Conservation (phyloP, 2,329 filamentous ascomycete genomes). For the Arthrobotrys conoides region DNA sequence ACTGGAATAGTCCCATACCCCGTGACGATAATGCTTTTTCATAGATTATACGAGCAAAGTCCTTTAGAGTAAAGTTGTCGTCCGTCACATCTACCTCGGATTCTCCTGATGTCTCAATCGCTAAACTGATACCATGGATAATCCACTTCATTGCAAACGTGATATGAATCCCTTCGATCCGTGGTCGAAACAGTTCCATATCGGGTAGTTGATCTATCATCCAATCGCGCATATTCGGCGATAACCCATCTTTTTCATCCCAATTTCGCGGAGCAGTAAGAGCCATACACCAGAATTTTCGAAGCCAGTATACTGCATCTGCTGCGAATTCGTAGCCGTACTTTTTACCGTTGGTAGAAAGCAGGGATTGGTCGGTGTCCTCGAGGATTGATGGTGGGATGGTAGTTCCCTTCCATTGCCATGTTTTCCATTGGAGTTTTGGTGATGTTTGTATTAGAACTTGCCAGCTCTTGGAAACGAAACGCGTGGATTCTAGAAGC, state of each 20-base stretch:
- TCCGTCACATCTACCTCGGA: not conserved
- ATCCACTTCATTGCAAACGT: not conserved
- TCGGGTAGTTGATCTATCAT: constrained; percentile 5
- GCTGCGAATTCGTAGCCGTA: constrained; percentile 40
- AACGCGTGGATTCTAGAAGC: constrained; percentile 24
- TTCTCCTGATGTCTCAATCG: not conserved
- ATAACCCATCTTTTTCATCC: not conserved
- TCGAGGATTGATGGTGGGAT: constrained; percentile 20
- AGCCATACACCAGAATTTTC: constrained; percentile 30
- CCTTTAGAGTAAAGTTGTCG: constrained; percentile 11
- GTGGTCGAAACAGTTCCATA: constrained; percentile 33
- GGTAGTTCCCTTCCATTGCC: constrained; percentile 29
- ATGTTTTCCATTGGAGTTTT: constrained; percentile 45
- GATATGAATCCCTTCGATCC: not conserved
- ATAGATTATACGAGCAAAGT: constrained; percentile 18
- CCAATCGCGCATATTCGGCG: not conserved
- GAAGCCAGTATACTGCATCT: constrained; percentile 27
- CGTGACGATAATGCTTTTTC: constrained; percentile 11
- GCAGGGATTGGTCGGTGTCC: not conserved
- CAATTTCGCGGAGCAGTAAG: not conserved
- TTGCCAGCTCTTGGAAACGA: constrained; percentile 32
- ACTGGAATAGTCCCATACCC: constrained; percentile 3
- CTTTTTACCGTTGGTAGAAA: not conserved
- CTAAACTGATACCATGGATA: not conserved
- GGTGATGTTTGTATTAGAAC: constrained; percentile 33